A percentile compares a stretch with the other conserved stretches of the same genome.
phyloP scores from a whole-genome alignment of 108 stramenopile genomes.

The Nitzschia palea region DNA sequence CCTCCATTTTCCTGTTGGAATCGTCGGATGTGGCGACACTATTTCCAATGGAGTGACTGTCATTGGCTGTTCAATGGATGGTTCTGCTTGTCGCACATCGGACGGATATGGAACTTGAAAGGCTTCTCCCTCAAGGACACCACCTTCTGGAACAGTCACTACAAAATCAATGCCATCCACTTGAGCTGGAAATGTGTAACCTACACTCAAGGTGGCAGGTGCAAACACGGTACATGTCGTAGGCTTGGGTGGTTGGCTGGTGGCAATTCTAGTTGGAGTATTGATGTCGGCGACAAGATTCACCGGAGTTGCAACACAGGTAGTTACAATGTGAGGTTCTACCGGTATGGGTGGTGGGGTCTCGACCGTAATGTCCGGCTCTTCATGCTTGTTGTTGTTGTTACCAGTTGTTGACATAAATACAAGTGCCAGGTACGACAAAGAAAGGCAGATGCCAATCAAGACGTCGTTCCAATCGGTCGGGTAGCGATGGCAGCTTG shows the following conservation, averaged over 20 bases:
- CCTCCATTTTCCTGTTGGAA: slow-evolving; percentile 21
- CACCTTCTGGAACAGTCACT: slow-evolving; percentile 40
- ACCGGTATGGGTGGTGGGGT: slow-evolving; percentile 8
- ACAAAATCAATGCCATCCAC: slow-evolving; percentile 35
- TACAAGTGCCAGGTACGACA: too few species aligned
- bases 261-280: not conserved
- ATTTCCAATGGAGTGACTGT: not conserved
- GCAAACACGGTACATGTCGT: slow-evolving; percentile 24
- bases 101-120: slow-evolving; percentile 31
- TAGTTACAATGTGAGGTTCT: slow-evolving; percentile 5
- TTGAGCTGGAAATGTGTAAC: slow-evolving; percentile 24
- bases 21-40: not conserved
- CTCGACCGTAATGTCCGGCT: slow-evolving; percentile 14
- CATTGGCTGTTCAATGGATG: not conserved
- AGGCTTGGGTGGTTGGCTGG: too few species aligned
- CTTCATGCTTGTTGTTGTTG: not conserved
- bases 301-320: not conserved
- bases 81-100: not conserved
- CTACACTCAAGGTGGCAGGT: slow-evolving; percentile 20
- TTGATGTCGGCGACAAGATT: not conserved
- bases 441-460: too few species aligned
- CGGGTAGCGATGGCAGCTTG: too few species aligned
- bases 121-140: slow-evolving; percentile 27
- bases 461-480: too few species aligned
- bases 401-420: too few species aligned